Percentiles rank a stretch among this genome's conserved stretches.
Conservation (phyloP, 2,329 filamentous ascomycete species). For the Coniochaeta ligniaria region DNA sequence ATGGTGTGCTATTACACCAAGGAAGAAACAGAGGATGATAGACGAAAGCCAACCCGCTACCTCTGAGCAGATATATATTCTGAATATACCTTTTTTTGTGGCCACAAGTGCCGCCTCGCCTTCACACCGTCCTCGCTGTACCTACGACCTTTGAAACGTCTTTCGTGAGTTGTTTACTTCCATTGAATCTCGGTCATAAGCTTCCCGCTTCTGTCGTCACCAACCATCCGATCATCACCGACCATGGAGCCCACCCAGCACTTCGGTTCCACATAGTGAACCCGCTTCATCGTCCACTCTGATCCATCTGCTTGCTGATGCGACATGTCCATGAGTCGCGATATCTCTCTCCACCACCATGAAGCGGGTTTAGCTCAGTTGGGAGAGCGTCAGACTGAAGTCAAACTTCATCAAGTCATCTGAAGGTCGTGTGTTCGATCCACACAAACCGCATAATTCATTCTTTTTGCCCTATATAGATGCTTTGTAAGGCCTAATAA, state of each 20-base stretch:
- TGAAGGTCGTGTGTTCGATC: slow-evolving; percentile 1
- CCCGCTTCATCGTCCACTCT: not conserved
- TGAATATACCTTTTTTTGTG: slow-evolving; percentile 1
- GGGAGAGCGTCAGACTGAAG: slow-evolving; percentile 1
- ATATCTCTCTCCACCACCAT: not conserved
- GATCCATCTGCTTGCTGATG: not conserved
- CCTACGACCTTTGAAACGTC: not conserved
- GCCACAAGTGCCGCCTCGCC: not conserved
- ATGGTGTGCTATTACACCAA: not conserved
- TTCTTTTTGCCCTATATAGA: not conserved
- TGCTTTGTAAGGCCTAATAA: not conserved
- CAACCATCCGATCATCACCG: not conserved
- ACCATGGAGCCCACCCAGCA: not conserved
- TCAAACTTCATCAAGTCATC: not conserved
- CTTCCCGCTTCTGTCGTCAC: not conserved
- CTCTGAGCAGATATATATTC: slow-evolving; percentile 1
- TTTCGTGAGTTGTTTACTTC: too few relatives aligned
- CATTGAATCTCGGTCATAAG: too few relatives aligned
- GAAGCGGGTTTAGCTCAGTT: not conserved
- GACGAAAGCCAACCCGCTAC: not conserved
- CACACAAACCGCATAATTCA: not conserved
- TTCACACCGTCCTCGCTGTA: not conserved
- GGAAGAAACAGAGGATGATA: not conserved
- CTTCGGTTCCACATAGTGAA: not conserved
- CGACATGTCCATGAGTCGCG: not conserved